Base-by-base conservation (phyloP, 306 rosid species). In the Acacia crassicarpa region DNA sequence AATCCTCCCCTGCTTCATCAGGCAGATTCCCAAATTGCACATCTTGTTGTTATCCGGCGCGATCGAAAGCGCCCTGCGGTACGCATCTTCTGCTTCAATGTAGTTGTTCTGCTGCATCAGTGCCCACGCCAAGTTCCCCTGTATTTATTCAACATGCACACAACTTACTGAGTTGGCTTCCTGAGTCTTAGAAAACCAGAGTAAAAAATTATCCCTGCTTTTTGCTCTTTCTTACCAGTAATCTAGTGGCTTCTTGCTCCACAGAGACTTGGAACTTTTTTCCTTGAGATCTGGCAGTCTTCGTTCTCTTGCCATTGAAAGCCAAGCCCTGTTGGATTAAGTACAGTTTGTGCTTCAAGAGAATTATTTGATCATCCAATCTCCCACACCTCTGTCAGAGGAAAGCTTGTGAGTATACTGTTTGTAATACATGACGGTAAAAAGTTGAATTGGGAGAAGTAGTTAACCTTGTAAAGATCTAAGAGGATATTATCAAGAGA, bases 111-210 rank as follows among this genome's bases (percentile, higher is more conserved):
- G 97, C 76, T 96, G 99, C 99, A 96, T 93, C 87, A 96, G 72
- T 30, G 99, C 99, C 99, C 99, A 96, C 33, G 98, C 99, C 76
- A 96, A 81, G 74, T 96, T 96, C 38, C 99, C 99, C 99, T 96
- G 63, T 81, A 67, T 53, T 30, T 23, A 71, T 59, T 23, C 30
- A 72, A 69, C 67, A 4, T n/a, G n/a, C 59, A 38, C 49, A 19
- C 16, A 43, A 40, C 10, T 38, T 38, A 38, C 8, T 38, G 41
- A 6, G 41, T 85, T 56, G 78, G 73, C 46, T 74, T 51, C 43
- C 15, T 62, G 7, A 16, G 27, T 38, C 51, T 13, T 7, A 30
- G 49, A 20, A 80, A 58, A 51, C 10, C 6, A 20, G 15, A 27
- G 25, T 51, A 16, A 33, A 10, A 38, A 8, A 16, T 53, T 65